A percentile compares a stretch with the other conserved stretches of the same genome.
phyloP scores from a whole-genome alignment of 1,284 basidiomycete species.

The Leucoagaricus sp. region DNA sequence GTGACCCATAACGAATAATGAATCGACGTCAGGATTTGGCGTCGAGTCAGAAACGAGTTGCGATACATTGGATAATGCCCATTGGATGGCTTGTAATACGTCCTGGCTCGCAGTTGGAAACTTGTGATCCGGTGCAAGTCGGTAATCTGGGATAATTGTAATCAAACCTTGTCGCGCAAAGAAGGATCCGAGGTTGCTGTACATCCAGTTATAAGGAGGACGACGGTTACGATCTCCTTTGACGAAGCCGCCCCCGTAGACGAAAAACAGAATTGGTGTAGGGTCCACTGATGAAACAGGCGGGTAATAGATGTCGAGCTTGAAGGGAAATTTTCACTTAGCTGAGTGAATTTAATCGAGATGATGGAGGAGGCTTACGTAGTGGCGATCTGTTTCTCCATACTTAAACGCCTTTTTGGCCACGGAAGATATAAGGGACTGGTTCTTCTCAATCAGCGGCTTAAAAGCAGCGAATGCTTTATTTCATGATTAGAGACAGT shows the following conservation, averaged over 20 bases:
- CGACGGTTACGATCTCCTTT: slow-evolving; percentile 45
- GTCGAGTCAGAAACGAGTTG: slow-evolving; percentile 22
- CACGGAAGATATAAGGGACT: slow-evolving; percentile 22
- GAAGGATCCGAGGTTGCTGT: slow-evolving; percentile 57
- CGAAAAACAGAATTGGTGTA: slow-evolving; percentile 57
- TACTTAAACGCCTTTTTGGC: slow-evolving; percentile 56
- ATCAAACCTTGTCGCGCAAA: slow-evolving; percentile 60
- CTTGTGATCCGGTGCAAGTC: slow-evolving; percentile 53
- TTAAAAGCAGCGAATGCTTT: background rate
- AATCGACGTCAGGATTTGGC: slow-evolving; percentile 37
- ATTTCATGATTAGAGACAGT: no score
- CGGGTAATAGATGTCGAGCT: slow-evolving; percentile 59
- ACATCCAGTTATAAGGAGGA: slow-evolving; percentile 48
- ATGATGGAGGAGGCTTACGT: slow-evolving; percentile 44
- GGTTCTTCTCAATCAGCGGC: slow-evolving; percentile 26
- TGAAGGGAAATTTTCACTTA: background rate
- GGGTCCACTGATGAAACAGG: slow-evolving; percentile 27
- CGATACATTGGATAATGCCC: slow-evolving; percentile 44
- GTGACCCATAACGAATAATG: slow-evolving; percentile 53
- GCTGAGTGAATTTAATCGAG: background rate
- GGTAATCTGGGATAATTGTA: slow-evolving; percentile 64
- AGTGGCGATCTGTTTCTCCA: slow-evolving; percentile 51
- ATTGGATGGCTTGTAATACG: slow-evolving; percentile 55
- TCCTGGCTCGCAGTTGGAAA: slow-evolving; percentile 57
- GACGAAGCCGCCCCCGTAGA: slow-evolving; percentile 65